These are phyloP conservation scores for Lumnitzera racemosa DNA, from an alignment of 345 rosid species.

Conservation along the genomic window DNA sequence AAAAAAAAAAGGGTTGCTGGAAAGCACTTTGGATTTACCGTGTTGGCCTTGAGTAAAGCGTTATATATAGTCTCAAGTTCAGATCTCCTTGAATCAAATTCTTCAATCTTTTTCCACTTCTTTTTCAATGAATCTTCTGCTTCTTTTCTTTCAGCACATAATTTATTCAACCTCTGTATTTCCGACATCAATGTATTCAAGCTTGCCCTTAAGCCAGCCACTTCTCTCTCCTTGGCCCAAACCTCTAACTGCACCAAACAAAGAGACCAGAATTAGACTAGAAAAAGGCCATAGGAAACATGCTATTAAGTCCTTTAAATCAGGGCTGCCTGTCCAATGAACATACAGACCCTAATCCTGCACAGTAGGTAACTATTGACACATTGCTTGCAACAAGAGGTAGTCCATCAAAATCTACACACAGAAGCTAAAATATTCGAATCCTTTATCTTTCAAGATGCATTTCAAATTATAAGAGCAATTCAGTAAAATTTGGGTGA, in stretches of 20 bases:
- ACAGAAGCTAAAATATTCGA: too few species aligned
- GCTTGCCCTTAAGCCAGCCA: constrained; percentile 79
- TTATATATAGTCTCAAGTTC: constrained; percentile 82
- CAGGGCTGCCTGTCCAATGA: too few species aligned
- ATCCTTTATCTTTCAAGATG: too few species aligned
- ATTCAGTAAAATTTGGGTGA: too few species aligned
- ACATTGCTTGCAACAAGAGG: too few species aligned
- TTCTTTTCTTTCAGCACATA: constrained; percentile 90
- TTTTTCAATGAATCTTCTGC: constrained; percentile 80
- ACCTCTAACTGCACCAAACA: constrained; percentile 61
- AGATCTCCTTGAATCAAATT: constrained; percentile 84
- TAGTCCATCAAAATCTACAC: too few species aligned
- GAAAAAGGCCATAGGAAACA: neutral
- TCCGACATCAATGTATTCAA: constrained; percentile 75
- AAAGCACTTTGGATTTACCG: constrained; percentile 38
- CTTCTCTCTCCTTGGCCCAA: constrained; percentile 94
- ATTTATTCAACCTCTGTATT: constrained; percentile 64
- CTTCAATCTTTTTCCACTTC: constrained; percentile 96
- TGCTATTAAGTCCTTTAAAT: too few species aligned
- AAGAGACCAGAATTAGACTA: constrained; percentile 6
- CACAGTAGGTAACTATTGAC: too few species aligned
- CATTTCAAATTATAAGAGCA: too few species aligned
- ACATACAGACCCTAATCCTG: too few species aligned
- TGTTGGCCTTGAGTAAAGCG: constrained; percentile 74
- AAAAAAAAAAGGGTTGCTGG: neutral